A percentile compares a stretch with the other conserved stretches of the same genome.
phyloP scores from a whole-genome alignment of 129 eudicot genomes.

The Escallonia herrerae region DNA sequence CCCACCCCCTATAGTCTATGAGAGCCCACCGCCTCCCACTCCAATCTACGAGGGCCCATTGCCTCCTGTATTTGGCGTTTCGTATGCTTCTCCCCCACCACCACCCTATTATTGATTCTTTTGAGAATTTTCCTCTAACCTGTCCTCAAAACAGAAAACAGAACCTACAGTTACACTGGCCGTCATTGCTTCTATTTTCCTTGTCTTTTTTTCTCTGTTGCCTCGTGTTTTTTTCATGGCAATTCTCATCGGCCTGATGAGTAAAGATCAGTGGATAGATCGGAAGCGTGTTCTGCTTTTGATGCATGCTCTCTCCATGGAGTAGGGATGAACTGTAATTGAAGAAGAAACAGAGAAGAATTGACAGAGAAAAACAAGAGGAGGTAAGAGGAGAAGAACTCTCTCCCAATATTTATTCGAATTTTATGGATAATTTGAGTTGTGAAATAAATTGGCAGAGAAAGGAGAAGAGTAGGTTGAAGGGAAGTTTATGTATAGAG shows the following conservation, averaged over 20 bases:
- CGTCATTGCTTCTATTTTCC: conserved; percentile 16
- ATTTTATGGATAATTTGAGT: conserved; percentile 55
- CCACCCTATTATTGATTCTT: conserved; percentile 92
- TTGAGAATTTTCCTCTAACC: conserved; percentile 32
- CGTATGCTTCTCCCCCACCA: conserved; percentile 82
- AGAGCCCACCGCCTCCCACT: conserved; percentile 43
- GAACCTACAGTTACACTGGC: conserved; percentile 17
- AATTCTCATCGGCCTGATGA: conserved; percentile 34
- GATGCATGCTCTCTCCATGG: background rate
- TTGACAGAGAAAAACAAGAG: conserved; percentile 9
- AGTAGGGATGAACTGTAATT: background rate
- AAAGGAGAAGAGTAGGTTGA: conserved; percentile 35
- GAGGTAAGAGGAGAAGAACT: conserved; percentile 44
- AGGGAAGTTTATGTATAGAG: conserved; percentile 70
- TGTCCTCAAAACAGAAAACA: conserved; percentile 22
- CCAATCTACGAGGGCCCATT: conserved; percentile 64
- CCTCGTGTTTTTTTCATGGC: background rate
- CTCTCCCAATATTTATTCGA: conserved; percentile 44
- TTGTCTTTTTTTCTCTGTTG: conserved; percentile 12
- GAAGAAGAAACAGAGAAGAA: conserved; percentile 12
- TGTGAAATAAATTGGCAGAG: conserved; percentile 67
- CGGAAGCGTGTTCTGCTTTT: background rate
- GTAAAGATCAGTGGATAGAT: background rate
- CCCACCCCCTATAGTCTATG: conserved; percentile 42
- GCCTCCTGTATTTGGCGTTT: conserved; percentile 60